phyloP scores from a whole-genome alignment of 371 early-diverging fungal species.

The Circinella umbellata region DNA sequence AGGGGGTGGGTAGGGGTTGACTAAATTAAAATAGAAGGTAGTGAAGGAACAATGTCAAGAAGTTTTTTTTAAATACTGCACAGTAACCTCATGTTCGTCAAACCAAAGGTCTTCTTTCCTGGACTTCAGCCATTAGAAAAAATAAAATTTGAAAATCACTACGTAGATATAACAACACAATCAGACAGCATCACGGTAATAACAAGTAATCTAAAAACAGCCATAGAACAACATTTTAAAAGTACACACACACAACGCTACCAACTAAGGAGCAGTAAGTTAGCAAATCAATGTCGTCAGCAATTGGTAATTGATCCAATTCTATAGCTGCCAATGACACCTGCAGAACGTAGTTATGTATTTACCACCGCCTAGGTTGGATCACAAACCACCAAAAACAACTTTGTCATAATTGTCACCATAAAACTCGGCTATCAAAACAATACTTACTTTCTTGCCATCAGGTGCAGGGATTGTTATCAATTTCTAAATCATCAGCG shows the following conservation, averaged over 20 bases:
- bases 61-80: background rate
- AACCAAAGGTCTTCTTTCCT: background rate
- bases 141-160: background rate
- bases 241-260: background rate
- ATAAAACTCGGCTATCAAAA: background rate
- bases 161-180: background rate
- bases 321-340: slow-evolving; percentile 15
- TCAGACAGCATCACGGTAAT: background rate
- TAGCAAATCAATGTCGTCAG: background rate
- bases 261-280: background rate
- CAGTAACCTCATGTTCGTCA: background rate
- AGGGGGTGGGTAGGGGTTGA: too few relatives aligned
- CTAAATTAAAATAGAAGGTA: too few relatives aligned
- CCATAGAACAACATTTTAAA: background rate
- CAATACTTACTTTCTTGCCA: background rate
- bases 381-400: background rate
- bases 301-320: background rate
- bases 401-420: background rate
- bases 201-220: background rate
- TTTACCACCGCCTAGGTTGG: background rate
- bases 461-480: background rate
- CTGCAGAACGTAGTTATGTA: background rate
- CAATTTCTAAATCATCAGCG: background rate
- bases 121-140: background rate
- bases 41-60: too few relatives aligned